Percentiles rank a stretch among this genome's conserved stretches.
Evolutionary conservation across 176 grass and related monocot species (phyloP).

Genomic region (Poa pratensis): DNA sequence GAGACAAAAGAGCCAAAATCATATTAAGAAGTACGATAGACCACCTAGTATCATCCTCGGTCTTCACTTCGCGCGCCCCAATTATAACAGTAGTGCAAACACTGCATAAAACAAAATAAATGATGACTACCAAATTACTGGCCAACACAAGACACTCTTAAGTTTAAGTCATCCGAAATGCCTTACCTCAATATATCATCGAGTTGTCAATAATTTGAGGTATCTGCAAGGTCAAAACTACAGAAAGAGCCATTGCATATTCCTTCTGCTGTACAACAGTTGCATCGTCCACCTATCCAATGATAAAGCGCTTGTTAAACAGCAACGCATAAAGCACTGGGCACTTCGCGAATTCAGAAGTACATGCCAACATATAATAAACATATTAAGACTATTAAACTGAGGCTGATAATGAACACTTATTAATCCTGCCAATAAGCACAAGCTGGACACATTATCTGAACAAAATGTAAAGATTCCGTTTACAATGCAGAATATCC

Average conservation of each 20-base stretch:
- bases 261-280: slow-evolving; percentile 72
- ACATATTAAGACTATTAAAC: slow-evolving; percentile 31
- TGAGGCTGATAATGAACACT: slow-evolving; percentile 6
- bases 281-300: slow-evolving; percentile 88
- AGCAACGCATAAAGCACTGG: not conserved
- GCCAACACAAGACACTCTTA: not conserved
- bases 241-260: slow-evolving; percentile 87
- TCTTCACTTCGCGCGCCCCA: slow-evolving; percentile 66
- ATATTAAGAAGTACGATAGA: slow-evolving; percentile 30
- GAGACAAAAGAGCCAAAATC: slow-evolving; percentile 27
- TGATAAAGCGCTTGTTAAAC: slow-evolving; percentile 24
- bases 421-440: slow-evolving; percentile 13
- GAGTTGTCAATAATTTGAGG: slow-evolving; percentile 92
- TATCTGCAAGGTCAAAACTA: slow-evolving; percentile 93
- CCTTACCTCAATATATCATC: slow-evolving; percentile 95
- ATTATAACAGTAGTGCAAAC: slow-evolving; percentile 92
- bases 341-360: slow-evolving; percentile 19
- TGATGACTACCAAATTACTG: slow-evolving; percentile 25
- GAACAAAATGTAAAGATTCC: slow-evolving; percentile 16
- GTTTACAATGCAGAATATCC: slow-evolving; percentile 14
- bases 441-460: not conserved
- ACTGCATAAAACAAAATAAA: slow-evolving; percentile 57
- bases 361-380: slow-evolving; percentile 12
- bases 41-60: slow-evolving; percentile 83
- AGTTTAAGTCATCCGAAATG: slow-evolving; percentile 8